A percentile compares a stretch with the other conserved stretches of the same genome.
phyloP scores from a whole-genome alignment of 768 basidiomycete species.

The Collybia sp. region DNA sequence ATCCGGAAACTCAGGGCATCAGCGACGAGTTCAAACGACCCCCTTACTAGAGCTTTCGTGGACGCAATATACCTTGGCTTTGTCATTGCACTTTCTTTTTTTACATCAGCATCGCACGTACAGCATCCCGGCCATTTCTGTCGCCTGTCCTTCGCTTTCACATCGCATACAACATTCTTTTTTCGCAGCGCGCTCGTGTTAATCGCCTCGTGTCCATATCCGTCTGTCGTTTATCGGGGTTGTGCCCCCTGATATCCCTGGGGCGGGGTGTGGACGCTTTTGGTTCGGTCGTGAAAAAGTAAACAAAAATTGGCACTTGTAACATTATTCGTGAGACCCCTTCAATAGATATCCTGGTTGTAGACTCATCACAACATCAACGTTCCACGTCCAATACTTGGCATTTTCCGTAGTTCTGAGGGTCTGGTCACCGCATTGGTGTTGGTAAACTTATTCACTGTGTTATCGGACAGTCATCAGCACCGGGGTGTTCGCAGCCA shows the following conservation, averaged over 20 bases:
- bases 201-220: not conserved
- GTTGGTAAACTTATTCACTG: no score
- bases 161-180: not conserved
- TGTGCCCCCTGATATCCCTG: no score
- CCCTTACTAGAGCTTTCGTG: slow-evolving; percentile 28
- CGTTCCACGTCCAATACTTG: no score
- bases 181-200: not conserved
- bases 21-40: slow-evolving; percentile 63
- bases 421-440: no score
- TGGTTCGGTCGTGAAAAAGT: not conserved
- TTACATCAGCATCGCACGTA: not conserved
- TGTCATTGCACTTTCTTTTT: slow-evolving; percentile 1
- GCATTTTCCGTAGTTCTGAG: no score
- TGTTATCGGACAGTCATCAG: no score
- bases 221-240: not conserved
- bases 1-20: slow-evolving; percentile 56
- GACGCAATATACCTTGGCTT: not conserved
- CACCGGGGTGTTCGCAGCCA: no score
- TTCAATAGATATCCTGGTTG: no score
- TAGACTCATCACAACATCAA: no score
- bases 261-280: not conserved
- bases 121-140: no score
- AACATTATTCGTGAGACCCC: no score
- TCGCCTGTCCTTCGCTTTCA: not conserved
- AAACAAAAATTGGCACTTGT: no score